Percentiles rank a stretch among this genome's conserved stretches.
phyloP scores from a whole-genome alignment of 1,284 basidiomycete genomes.

The Naganishia albida region DNA sequence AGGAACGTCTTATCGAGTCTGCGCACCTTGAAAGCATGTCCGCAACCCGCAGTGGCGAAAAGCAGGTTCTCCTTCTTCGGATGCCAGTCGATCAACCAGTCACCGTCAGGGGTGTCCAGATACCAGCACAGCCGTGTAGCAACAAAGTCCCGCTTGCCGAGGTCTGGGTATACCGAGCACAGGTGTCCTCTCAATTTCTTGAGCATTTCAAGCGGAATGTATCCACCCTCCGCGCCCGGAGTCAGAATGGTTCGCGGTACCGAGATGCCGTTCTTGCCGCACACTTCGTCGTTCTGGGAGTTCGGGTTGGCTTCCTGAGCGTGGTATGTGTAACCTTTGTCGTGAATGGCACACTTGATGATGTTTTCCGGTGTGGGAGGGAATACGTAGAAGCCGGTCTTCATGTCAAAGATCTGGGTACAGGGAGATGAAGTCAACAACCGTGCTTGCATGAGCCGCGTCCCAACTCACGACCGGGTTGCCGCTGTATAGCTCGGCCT shows the following conservation, averaged over 20 bases:
- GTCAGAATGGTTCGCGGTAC: slow-evolving; percentile 51
- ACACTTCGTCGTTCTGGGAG: slow-evolving; percentile 34
- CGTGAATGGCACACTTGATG: slow-evolving; percentile 58
- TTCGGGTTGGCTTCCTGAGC: slow-evolving; percentile 34
- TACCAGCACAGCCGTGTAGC: slow-evolving; percentile 53
- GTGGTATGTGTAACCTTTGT: slow-evolving; percentile 48
- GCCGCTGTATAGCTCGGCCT: slow-evolving; percentile 63
- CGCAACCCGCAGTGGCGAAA: slow-evolving; percentile 55
- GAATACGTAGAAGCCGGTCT: slow-evolving; percentile 56
- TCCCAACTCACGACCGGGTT: slow-evolving; percentile 64
- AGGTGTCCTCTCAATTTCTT: slow-evolving; percentile 42
- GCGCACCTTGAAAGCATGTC: slow-evolving; percentile 55
- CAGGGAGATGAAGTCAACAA: not conserved
- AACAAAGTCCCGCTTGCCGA: slow-evolving; percentile 51
- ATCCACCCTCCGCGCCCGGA: slow-evolving; percentile 47
- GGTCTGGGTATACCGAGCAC: slow-evolving; percentile 46
- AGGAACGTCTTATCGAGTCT: not conserved
- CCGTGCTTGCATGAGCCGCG: not conserved
- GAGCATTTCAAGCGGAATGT: slow-evolving; percentile 47
- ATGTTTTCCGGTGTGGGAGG: slow-evolving; percentile 54
- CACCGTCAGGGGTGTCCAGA: slow-evolving; percentile 54
- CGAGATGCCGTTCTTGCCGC: slow-evolving; percentile 40
- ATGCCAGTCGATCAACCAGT: slow-evolving; percentile 57
- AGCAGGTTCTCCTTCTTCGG: slow-evolving; percentile 53
- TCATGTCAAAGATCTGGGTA: slow-evolving; percentile 48